Base-by-base conservation (phyloP, 805 yeast genomes). In the Hanseniaspora valbyensis region DNA sequence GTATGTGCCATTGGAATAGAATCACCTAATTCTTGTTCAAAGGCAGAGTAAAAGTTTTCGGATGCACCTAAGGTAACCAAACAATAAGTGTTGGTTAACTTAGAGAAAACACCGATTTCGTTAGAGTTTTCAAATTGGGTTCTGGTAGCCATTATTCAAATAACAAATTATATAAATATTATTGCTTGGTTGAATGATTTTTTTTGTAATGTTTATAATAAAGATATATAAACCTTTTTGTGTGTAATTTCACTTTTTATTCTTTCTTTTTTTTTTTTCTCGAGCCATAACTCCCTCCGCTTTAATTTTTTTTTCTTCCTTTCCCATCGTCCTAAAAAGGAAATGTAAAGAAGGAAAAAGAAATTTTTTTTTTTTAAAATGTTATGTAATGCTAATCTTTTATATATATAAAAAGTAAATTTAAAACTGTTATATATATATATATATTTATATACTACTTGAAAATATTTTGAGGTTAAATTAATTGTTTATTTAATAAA, bases 1-100 rank as follows among this genome's bases (percentile, higher is more conserved):
- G 97, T 87, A 65, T 92, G 96, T 56, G 86, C 92, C 61, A 92
- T 86, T 49, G 99, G 99, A 55, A 92, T 80, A 49, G 87, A 88
- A 68, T 89, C 97, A 54, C 96, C 96, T 56, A 94, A 73, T 69
- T 92, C 96, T 49, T 96, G 95, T 73, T 92, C 98, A 65, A 92
- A 90, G 26, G 96, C 95, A 52, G 96, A 88, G 67, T 82, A 84
- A 59, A 80, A 79, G 65, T 80, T 80, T 64, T 79, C 83, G 40
- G 96, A 88, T 28, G 96, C 98, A 55, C 98, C 97, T 51, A 92
- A 87, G 6, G 98, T 95, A 52, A 90, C 96, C 59, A 92, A 74
- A 65, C 95, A 85, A 75, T 92, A 92, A 28, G 95, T 82, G 76
- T 92, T 92, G 61, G 99, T 92, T 60, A 92, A 76, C 66, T 87